Percentiles rank a stretch among this genome's conserved stretches.
These are phyloP conservation scores for Metschnikowia gruessii DNA, from an alignment of 805 yeast genomes.

Conservation along the genomic window DNA sequence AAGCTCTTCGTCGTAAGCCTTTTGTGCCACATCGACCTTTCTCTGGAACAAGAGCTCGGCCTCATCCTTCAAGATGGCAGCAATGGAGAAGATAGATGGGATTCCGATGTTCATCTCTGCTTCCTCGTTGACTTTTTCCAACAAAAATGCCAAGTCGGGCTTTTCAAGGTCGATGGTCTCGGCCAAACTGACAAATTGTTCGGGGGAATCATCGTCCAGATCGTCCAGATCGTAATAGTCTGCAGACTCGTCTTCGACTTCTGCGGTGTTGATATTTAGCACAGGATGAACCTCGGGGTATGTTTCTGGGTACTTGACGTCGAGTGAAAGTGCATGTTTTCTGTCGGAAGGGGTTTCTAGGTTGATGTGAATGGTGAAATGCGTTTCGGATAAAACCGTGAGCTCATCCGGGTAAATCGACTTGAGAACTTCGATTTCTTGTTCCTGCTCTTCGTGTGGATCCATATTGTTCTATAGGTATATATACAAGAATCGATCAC, in stretches of 20 bases:
- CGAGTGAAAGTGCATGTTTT: conserved; percentile 52
- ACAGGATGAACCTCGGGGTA: conserved; percentile 83
- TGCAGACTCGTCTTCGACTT: conserved; percentile 32
- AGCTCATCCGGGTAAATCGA: conserved; percentile 94
- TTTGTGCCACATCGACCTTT: conserved; percentile 55
- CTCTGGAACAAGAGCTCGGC: conserved; percentile 67
- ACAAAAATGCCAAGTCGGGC: conserved; percentile 44
- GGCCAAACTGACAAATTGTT: conserved; percentile 47
- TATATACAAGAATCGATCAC: too few relatives aligned
- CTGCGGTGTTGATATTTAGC: conserved; percentile 40
- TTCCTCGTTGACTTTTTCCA: conserved; percentile 46
- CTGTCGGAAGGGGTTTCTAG: conserved; percentile 68
- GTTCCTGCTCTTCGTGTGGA: conserved; percentile 75
- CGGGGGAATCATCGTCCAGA: conserved; percentile 16
- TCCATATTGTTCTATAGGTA: conserved; percentile 48
- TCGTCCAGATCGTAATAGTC: conserved; percentile 36
- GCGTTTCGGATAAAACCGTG: conserved; percentile 41
- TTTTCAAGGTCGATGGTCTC: conserved; percentile 56
- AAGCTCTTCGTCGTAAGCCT: conserved; percentile 54
- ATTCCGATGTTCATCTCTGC: conserved; percentile 83
- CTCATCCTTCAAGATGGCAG: conserved; percentile 73
- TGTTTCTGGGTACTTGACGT: conserved; percentile 67
- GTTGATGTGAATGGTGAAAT: conserved; percentile 54
- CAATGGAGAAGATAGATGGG: conserved; percentile 83
- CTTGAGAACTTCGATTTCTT: conserved; percentile 86